phyloP scores from a whole-genome alignment of 108 stramenopile genomes.

The Conticribra weissflogii region DNA sequence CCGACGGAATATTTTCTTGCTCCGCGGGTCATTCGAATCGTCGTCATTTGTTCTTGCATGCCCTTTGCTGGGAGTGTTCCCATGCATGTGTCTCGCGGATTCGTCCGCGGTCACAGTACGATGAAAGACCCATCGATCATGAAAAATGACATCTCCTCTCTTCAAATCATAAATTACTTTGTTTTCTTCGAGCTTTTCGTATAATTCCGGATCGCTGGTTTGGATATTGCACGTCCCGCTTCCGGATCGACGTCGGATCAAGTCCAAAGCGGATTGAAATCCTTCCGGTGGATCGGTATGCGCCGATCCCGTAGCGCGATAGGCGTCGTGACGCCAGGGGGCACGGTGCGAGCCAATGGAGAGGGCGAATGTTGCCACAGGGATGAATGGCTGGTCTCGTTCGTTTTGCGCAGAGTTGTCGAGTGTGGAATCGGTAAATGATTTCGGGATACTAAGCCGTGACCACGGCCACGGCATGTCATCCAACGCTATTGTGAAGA shows the following conservation, averaged over 20 bases:
- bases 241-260: constrained; percentile 66
- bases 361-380: constrained; percentile 65
- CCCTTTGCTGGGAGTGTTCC: not conserved
- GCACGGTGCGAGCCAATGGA: constrained; percentile 72
- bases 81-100: constrained; percentile 1
- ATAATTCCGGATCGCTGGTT: constrained; percentile 64
- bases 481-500: constrained; percentile 78
- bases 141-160: constrained; percentile 79
- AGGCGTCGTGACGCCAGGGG: constrained; percentile 71
- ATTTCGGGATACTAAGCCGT: not conserved
- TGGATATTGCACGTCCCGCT: constrained; percentile 79
- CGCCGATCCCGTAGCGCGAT: constrained; percentile 66
- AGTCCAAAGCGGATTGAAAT: constrained; percentile 62
- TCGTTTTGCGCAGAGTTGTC: not conserved
- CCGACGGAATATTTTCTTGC: constrained; percentile 61
- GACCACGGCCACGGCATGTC: constrained; percentile 61
- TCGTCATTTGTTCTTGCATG: not conserved
- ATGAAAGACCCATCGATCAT: constrained; percentile 83
- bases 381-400: not conserved
- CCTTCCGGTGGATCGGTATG: constrained; percentile 66
- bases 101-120: constrained; percentile 66
- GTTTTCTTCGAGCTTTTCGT: constrained; percentile 71
- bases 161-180: constrained; percentile 73
- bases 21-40: not conserved
- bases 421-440: not conserved